Base-by-base conservation (phyloP, 116 monocot genomes). In the Thalassia testudinum region DNA sequence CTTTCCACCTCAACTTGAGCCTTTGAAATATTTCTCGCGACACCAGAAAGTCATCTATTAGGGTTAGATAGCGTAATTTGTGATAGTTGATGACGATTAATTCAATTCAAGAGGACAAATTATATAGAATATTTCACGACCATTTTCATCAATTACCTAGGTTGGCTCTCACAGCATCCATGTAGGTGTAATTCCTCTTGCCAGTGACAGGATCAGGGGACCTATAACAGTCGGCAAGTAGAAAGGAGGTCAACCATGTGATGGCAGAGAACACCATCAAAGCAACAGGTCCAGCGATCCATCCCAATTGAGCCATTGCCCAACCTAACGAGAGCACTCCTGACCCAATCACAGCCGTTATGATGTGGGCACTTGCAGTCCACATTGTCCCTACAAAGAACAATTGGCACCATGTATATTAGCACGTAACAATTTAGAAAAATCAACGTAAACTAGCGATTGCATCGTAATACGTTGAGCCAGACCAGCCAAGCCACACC, bases 331-430 rank as follows among this genome's bases (percentile, higher is more conserved):
- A 78, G 1, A 83, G 75, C 18, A 83, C 83, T 0, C 83, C 83
- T 1, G 83, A 83, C 21, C 83, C 83, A 6, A 83, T 78, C 52
- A 83, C 83, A 0, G 83, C 83, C 0, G 83, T 83, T 26, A 83
- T 72, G 13, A 83, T 74, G 24, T 83, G 83, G 1, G 83, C 75
- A n/a, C 69, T 83, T 10, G 83, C 83, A 12, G 83, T 83, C 62
- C 74, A 52, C 13, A 78, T 16, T 0, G 71, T 75, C 16, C 83
- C 83, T 83, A 64, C 53, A 43, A 15, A n/a, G n/a, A n/a, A n/a
- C n/a, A n/a, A 7, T 26, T 15, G 15, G 15, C 45, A 20, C 3
- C 40, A 40, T 40, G 40, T 40, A n/a, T n/a, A n/a, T n/a, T n/a
- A n/a, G n/a, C n/a, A n/a, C n/a, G n/a, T n/a, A n/a, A n/a, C n/a